These are phyloP conservation scores for Cladosporium halotolerans DNA, from an alignment of 2,329 filamentous ascomycete genomes.

Conservation along the genomic window DNA sequence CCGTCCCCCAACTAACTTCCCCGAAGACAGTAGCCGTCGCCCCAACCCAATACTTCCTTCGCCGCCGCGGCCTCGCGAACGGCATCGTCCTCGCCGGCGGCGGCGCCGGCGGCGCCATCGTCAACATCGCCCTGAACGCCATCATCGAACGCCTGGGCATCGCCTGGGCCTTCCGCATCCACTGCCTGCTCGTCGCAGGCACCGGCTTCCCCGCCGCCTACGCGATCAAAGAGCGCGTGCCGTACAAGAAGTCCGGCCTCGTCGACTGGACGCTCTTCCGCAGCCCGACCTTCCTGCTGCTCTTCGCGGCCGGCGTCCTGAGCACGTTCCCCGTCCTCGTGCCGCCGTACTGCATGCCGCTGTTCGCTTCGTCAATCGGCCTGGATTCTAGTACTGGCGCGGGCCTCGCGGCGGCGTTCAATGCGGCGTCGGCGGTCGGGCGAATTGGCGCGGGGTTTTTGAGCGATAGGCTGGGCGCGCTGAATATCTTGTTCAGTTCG, in stretches of 20 bases:
- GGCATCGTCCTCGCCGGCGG: conserved; percentile 45
- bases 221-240: conserved; percentile 45
- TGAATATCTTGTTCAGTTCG: conserved; percentile 50
- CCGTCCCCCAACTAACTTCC: not conserved
- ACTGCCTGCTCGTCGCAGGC: conserved; percentile 47
- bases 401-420: conserved; percentile 53
- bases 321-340: conserved; percentile 57
- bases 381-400: conserved; percentile 36
- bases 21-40: conserved; percentile 32
- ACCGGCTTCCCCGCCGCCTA: conserved; percentile 53
- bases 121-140: conserved; percentile 25
- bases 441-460: conserved; percentile 49
- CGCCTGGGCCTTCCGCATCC: conserved; percentile 48
- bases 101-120: conserved; percentile 50
- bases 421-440: conserved; percentile 54
- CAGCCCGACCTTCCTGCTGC: conserved; percentile 48
- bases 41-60: conserved; percentile 44
- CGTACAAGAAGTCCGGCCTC: conserved; percentile 17
- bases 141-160: conserved; percentile 40
- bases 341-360: conserved; percentile 55
- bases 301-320: conserved; percentile 51
- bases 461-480: conserved; percentile 48
- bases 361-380: conserved; percentile 51
- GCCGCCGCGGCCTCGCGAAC: conserved; percentile 40
- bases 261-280: conserved; percentile 8